Conservation (phyloP, 495 filamentous ascomycete genomes). For the Penicillium dipodomyicola region DNA sequence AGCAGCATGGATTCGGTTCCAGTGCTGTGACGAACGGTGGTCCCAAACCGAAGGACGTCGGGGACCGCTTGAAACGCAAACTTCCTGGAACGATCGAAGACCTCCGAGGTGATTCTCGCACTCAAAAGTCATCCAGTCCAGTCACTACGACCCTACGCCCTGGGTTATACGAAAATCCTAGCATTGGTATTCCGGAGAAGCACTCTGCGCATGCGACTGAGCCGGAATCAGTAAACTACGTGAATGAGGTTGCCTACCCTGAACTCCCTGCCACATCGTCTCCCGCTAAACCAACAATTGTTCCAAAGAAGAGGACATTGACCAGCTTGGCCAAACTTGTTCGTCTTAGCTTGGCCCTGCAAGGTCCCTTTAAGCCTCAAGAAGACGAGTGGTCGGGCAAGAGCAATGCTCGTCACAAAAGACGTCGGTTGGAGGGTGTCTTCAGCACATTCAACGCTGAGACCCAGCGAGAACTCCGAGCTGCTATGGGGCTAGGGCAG, state of each 20-base stretch:
- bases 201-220: neutral
- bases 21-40: slow-evolving; percentile 27
- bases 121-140: slow-evolving; percentile 18
- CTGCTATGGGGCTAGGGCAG: slow-evolving; percentile 50
- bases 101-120: slow-evolving; percentile 20
- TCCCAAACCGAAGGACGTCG: slow-evolving; percentile 32
- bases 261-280: slow-evolving; percentile 15
- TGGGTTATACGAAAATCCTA: neutral
- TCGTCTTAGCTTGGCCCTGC: slow-evolving; percentile 48
- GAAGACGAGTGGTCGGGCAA: slow-evolving; percentile 15
- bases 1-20: slow-evolving; percentile 35
- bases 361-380: slow-evolving; percentile 39
- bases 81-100: slow-evolving; percentile 24
- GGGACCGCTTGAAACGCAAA: slow-evolving; percentile 32
- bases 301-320: slow-evolving; percentile 13
- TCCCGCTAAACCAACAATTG: slow-evolving; percentile 2
- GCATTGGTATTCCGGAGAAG: neutral
- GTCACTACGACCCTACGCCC: neutral
- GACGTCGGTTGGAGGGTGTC: slow-evolving; percentile 36
- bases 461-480: slow-evolving; percentile 43
- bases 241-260: slow-evolving; percentile 17
- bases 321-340: slow-evolving; percentile 43
- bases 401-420: slow-evolving; percentile 18
- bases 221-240: neutral
- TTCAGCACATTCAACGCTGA: slow-evolving; percentile 47